Evolutionary conservation across 371 early-diverging fungal species (phyloP).

Genomic region (Mucor irregularis): DNA sequence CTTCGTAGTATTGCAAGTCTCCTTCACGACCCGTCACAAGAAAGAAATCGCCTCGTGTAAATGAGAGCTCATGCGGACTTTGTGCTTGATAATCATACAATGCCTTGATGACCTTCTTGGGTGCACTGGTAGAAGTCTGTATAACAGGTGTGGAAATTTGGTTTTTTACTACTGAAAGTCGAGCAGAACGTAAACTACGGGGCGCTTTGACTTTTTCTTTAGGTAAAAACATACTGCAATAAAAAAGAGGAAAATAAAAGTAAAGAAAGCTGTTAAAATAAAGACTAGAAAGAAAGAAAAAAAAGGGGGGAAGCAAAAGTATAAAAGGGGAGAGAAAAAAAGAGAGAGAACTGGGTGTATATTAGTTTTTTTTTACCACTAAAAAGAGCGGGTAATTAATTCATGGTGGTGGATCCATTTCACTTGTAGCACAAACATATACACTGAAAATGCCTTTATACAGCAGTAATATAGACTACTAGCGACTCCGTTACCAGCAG

Average conservation of each 20-base stretch:
- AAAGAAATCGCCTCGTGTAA: conserved; percentile 83
- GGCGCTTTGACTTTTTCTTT: conserved; percentile 33
- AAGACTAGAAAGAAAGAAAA: conserved; percentile 1
- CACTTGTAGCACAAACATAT: too few relatives aligned
- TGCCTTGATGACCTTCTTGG: conserved; percentile 82
- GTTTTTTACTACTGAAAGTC: conserved; percentile 28
- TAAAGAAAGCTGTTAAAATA: background rate
- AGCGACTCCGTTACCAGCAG: too few relatives aligned
- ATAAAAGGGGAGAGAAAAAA: background rate
- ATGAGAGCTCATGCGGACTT: conserved; percentile 70
- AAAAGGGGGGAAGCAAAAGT: background rate
- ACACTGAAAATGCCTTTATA: too few relatives aligned
- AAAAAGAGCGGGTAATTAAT: too few relatives aligned
- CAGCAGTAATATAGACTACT: too few relatives aligned
- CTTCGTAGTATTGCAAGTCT: conserved; percentile 72
- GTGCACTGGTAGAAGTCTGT: conserved; percentile 43
- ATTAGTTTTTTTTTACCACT: too few relatives aligned
- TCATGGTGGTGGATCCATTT: too few relatives aligned
- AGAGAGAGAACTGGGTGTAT: too few relatives aligned
- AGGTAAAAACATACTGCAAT: conserved; percentile 15
- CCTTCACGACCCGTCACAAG: conserved; percentile 72
- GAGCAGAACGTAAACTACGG: conserved; percentile 25
- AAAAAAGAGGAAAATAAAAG: background rate
- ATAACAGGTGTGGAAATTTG: conserved; percentile 37
- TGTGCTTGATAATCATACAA: conserved; percentile 66